Evolutionary conservation across 2,329 filamentous ascomycete genomes (phyloP), one percentile per base, ranked within the genome.

Genomic region (Ophiostoma montium): DNA sequence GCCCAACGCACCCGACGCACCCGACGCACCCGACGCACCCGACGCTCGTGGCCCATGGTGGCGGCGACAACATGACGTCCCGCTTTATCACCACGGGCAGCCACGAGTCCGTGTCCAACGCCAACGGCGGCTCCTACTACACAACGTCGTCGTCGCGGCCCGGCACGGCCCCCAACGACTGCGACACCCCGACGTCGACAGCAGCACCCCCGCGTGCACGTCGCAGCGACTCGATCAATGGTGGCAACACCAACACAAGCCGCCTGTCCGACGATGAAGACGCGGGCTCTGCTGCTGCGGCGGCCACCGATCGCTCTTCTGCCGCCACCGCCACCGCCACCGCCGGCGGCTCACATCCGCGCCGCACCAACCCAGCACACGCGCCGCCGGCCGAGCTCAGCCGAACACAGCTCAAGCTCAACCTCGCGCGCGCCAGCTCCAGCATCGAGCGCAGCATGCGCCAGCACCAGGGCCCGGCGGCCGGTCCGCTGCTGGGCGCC

Each of bases 341-440:
- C 5, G n/a, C 48, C 1, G 42, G 33, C 5, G 32, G 43, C 3
- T 30, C 38, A 6, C 47, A 53, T 3, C 46, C 52, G 8, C 54
- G 54, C 18, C 54, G 52, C 23, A 52, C 50, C 0, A 50, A 44
- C n/a, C 27, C 35, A 15, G 32, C 46, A 7, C 41, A 51, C 3
- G 51, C 54, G 11, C 65, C 66, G 1, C 62, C 70, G 1, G 70
- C 72, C 1, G 73, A 78, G 52, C 71, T 76, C 55, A 84, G 80
- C 48, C 73, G 83, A 13, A 85, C 81, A 1, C 82, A 86, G 63
- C 82, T 86, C 61, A 87, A 87, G 58, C 68, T 87, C 13, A 82
- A 85, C 64, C 70, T 87, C 1, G 82, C 86, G 59, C 75, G 83
- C 35, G 82, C 81, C 30, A 84, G 80, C 59, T 85, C 82, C 3